Base-by-base conservation (phyloP, 1,284 basidiomycete species). In the Exobasidium rhododendri region DNA sequence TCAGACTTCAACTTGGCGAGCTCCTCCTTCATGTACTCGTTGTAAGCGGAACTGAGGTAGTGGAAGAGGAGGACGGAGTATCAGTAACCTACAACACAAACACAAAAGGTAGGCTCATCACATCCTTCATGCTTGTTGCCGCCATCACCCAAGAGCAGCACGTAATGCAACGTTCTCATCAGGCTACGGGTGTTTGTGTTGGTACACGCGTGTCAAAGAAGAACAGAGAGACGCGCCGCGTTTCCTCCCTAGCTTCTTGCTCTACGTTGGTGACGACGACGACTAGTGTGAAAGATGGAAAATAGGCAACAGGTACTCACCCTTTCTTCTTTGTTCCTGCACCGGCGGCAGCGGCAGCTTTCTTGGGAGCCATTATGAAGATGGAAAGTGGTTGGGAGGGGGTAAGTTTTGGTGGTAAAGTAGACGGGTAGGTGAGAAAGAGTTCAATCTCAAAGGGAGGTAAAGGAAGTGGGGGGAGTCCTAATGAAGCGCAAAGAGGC, bases 11-110 rank as follows among this genome's bases (percentile, higher is more conserved):
- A 32, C 32, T 56, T 56, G 40, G 55, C 55, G n/a, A 56, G 35
- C 31, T 56, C 55, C 22, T 45, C 32, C 32, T 56, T 56, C 55
- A 56, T 56, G 55, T n/a, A 56, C 13, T 29, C 55, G 35, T 56
- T 56, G 55, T 56, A 56, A 40, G 55, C 40, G 24, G 55, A 56
- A 29, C 55, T 56, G 55, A 2, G 26, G 28, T 24, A 24, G 4
- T 24, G 47, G n/a, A 50, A 26, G 28, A 28, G 10, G 24, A n/a
- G 40, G 40, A 10, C 10, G 10, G n/a, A 10, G n/a, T 4, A 22
- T 45, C 44, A 45, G 44, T 10, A 45, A 45, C 3, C 4, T 3
- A 17, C 3, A 17, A 10, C 10, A 4, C 44, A 3, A n/a, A n/a
- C 24, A 10, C 24, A 22, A 10, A 45, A 45, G 3, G 17, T 10